Percentiles rank a stretch among this genome's conserved stretches.
Evolutionary conservation across 1,139 yeast genomes (phyloP).

Genomic region (Suhomyces chickasaworum): DNA sequence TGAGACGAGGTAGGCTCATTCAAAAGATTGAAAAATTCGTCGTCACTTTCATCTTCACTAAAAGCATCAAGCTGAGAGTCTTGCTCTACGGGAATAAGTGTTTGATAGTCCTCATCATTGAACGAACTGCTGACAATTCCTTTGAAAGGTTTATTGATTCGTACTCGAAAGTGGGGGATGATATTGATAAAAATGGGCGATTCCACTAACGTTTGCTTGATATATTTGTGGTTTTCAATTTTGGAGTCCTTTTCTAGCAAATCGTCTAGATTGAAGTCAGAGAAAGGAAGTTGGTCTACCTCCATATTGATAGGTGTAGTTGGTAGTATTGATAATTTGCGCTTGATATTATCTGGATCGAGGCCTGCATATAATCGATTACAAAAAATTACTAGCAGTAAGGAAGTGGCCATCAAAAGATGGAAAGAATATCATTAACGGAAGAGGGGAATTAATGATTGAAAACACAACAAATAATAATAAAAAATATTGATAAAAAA

Average conservation of each 20-base stretch:
- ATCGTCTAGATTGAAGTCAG: conserved; percentile 6
- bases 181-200: conserved; percentile 41
- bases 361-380: neutral
- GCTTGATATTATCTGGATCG: neutral
- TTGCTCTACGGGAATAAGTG: conserved; percentile 36
- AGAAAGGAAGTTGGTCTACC: conserved; percentile 5
- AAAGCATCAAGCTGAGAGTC: conserved; percentile 46
- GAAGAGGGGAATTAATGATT: no score
- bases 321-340: neutral
- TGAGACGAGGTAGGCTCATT: neutral
- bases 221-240: conserved; percentile 5
- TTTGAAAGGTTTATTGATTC: conserved; percentile 33
- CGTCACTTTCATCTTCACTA: conserved; percentile 38
- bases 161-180: conserved; percentile 36
- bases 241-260: neutral
- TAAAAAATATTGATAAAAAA: no score
- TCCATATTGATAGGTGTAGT: conserved; percentile 4
- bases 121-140: conserved; percentile 38
- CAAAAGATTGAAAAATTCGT: conserved; percentile 10
- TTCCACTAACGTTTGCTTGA: conserved; percentile 39
- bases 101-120: conserved; percentile 45
- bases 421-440: no score
- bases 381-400: no score
- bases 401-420: no score
- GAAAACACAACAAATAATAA: no score